Conservation (phyloP, 176 grass and related monocot genomes). For the Bothriochloa decipiens region DNA sequence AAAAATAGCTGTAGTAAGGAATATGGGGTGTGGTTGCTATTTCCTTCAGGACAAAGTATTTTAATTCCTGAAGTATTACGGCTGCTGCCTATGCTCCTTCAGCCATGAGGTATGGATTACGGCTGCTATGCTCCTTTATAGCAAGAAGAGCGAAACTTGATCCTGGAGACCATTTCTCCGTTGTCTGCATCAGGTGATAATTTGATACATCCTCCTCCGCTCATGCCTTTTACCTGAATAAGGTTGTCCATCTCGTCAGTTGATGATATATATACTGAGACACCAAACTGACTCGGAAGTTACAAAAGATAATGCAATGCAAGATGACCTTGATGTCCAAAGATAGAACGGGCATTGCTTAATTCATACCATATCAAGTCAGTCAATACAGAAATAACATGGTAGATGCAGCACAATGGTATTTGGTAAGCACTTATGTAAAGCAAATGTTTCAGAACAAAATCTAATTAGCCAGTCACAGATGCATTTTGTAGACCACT, state of each 20-base stretch:
- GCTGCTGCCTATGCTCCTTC: not conserved
- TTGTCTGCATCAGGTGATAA: slow-evolving; percentile 18
- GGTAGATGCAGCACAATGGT: not conserved
- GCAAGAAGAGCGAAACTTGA: slow-evolving; percentile 8
- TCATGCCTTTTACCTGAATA: slow-evolving; percentile 23
- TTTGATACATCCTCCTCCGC: not conserved
- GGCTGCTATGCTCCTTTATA: not conserved
- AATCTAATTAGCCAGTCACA: not conserved
- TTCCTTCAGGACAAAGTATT: slow-evolving; percentile 7
- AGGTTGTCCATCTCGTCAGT: slow-evolving; percentile 21
- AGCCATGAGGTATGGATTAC: no score
- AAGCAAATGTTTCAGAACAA: slow-evolving; percentile 8
- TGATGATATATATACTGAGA: not conserved
- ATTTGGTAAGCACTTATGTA: not conserved
- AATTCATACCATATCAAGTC: not conserved
- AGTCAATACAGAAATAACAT: not conserved
- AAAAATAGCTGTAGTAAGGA: slow-evolving; percentile 16
- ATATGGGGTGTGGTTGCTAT: slow-evolving; percentile 5
- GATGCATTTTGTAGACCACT: not conserved
- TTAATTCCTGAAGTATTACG: not conserved
- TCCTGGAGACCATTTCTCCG: not conserved
- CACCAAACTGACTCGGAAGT: slow-evolving; percentile 1
- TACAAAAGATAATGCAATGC: not conserved
- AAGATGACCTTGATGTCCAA: not conserved
- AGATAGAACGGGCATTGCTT: not conserved